phyloP scores from a whole-genome alignment of 176 grass and related monocot genomes.

The Paspalum vaginatum region DNA sequence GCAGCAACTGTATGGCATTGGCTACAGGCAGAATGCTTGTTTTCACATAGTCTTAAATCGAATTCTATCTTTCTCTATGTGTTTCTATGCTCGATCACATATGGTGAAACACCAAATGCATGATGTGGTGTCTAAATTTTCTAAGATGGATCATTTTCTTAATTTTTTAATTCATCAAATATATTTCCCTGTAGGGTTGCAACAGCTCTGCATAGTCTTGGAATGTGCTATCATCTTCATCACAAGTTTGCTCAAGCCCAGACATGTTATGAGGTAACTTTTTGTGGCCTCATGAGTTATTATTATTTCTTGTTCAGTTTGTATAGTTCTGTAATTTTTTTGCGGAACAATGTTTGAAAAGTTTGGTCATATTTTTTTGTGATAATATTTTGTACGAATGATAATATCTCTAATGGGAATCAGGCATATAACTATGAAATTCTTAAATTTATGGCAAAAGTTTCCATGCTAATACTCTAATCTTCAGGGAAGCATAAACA shows the following conservation, averaged over 20 bases:
- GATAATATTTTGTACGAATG: slow-evolving; percentile 31
- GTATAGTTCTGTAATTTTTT: slow-evolving; percentile 1
- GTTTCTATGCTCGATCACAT: slow-evolving; percentile 30
- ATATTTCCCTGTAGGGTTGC: slow-evolving; percentile 61
- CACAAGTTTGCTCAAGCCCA: slow-evolving; percentile 72
- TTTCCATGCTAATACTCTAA: background rate
- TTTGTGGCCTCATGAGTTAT: slow-evolving; percentile 16
- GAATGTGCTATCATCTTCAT: slow-evolving; percentile 71
- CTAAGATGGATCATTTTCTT: background rate
- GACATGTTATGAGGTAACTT: slow-evolving; percentile 78
- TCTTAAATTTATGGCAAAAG: background rate
- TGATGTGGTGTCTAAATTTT: slow-evolving; percentile 4
- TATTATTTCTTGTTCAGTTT: background rate
- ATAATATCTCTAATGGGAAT: background rate
- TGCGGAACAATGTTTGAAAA: slow-evolving; percentile 6
- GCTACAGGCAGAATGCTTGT: slow-evolving; percentile 1
- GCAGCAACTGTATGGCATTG: background rate
- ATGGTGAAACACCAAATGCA: background rate
- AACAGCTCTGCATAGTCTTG: slow-evolving; percentile 77
- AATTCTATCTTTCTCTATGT: background rate
- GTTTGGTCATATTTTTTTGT: background rate
- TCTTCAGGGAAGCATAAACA: background rate
- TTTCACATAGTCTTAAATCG: background rate
- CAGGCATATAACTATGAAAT: background rate
- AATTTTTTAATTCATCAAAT: slow-evolving; percentile 7